Base-by-base conservation (phyloP, 257 asterid species). In the Capsicum rhomboideum region DNA sequence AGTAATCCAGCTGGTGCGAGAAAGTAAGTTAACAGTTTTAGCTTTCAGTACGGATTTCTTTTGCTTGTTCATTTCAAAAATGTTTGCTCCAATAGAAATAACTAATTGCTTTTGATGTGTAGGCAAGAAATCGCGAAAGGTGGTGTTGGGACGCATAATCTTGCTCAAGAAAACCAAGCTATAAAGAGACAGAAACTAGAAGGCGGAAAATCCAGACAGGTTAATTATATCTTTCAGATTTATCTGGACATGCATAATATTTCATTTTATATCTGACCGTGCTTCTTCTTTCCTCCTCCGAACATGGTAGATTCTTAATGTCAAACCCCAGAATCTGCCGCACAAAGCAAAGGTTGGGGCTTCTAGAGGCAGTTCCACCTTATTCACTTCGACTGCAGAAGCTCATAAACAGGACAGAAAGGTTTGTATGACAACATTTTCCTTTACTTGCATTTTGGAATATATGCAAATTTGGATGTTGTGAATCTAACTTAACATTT, bases 141-240 rank as follows among this genome's bases (percentile, higher is more conserved):
- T 66, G 50, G 84, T 59, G 86, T 52, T 53, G 97, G 92, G 86
- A 85, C 92, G 82, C 94, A 92, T 78, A 91, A 78, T 80, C 40
- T 92, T 59, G 91, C 90, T n/a, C 99, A 93, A 56, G 98, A 95
- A 63, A 94, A 92, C 90, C 99, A 83, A 87, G 98, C 98, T 66
- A 91, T 94, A 55, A 96, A 96, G 91, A 90, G 90, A 92, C 99
- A 96, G 85, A 96, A 93, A 84, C 91, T 96, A 81, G 99, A 92
- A 14, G 95, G 91, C 66, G 99, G 98, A 80, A 92, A 96, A 89
- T 84, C 97, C 16, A 85, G 93, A 86, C 98, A 90, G 99, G 98
- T 94, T 46, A 58, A 69, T 58, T 29, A 12, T 59, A 7, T 59
- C 21, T 37, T 59, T 29, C 12, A 61, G 9, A 82, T 69, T 44